Base-by-base conservation (phyloP, 176 grass and related monocot genomes). In the Avena insularis region DNA sequence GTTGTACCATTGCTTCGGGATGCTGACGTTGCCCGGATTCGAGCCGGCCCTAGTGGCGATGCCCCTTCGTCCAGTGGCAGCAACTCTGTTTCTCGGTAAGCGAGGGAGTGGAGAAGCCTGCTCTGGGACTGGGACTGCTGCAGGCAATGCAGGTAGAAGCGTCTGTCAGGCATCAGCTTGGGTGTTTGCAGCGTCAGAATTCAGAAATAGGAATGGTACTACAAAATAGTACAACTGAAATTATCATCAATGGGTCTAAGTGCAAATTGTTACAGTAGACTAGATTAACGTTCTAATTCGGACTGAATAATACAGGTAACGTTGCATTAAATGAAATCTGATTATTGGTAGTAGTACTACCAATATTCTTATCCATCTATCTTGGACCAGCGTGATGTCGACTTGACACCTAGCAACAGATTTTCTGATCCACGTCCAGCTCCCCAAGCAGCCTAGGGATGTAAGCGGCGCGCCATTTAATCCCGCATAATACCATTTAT, bases 1-100 rank as follows among this genome's bases (percentile, higher is more conserved):
- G 74, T 98, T 98, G 81, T 98, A 96, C 96, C 96, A 98, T 51
- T 94, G 88, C n/a, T 92, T 96, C 9, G 96, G 96, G 86, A 98
- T 92, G 81, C 91, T 92, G 55, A 96, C 72, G 19, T 58, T 75
- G 25, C 79, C 80, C 5, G n/a, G 33, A 47, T 40, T 77, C 23
- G 79, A 80, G 67, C 85, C 54, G 40, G 83, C 87, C 87, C 88
- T 87, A 5, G 59, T 47, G n/a, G 48, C 31, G 61, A 88, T 57
- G 12, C 57, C 59, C 50, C 82, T 70, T 13, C 79, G 71, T 1
- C 51, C 27, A 5, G 13, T 9, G 49, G 17, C 80, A 5, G 66
- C 20, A 0, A 45, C 58, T 36, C 85, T 75, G 36, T 43, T 8
- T n/a, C 31, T 88, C 0, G 68, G 68, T 46, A 57, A 8, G 77